Percentiles rank a stretch among this genome's conserved stretches.
Conservation (phyloP, 2,329 filamentous ascomycete species). For the Aspergillus aculeatus region DNA sequence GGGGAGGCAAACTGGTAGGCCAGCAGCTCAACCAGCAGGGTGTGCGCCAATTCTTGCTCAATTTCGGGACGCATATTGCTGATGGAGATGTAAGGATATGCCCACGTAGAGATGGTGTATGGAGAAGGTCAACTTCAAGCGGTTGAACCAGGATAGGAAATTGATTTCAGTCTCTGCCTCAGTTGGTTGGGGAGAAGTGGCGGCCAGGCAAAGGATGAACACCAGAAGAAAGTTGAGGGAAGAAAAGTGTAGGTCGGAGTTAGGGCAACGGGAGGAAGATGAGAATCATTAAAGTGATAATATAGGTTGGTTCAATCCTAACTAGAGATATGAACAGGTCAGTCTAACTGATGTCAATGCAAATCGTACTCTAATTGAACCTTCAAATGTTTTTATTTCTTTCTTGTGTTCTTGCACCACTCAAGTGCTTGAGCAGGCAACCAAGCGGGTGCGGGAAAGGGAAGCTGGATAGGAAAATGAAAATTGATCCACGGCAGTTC, state of each 20-base stretch:
- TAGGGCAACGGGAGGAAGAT: not conserved
- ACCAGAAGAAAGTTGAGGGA: not conserved
- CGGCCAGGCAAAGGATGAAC: not conserved
- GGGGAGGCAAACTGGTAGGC: slow-evolving; percentile 99
- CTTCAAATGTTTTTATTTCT: not conserved
- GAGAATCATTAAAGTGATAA: slow-evolving; percentile 7
- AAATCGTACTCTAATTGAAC: not conserved
- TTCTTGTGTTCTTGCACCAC: not conserved
- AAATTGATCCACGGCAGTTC: not conserved
- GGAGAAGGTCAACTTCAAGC: not conserved
- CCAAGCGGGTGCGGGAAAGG: not conserved
- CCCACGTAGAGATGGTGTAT: not conserved
- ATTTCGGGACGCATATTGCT: slow-evolving; percentile 89
- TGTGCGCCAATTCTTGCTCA: slow-evolving; percentile 98
- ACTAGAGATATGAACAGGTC: not conserved
- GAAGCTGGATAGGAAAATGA: not conserved
- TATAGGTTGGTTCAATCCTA: slow-evolving; percentile 4
- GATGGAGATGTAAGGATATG: slow-evolving; percentile 27
- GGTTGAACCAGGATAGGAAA: not conserved
- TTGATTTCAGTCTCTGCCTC: not conserved
- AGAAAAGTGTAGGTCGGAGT: not conserved
- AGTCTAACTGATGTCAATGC: not conserved
- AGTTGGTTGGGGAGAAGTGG: not conserved
- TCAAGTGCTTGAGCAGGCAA: not conserved
- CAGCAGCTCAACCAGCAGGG: slow-evolving; percentile 94